Percentiles rank a stretch among this genome's conserved stretches.
Conservation (phyloP, 768 basidiomycete species). For the Tulasnella sp. region DNA sequence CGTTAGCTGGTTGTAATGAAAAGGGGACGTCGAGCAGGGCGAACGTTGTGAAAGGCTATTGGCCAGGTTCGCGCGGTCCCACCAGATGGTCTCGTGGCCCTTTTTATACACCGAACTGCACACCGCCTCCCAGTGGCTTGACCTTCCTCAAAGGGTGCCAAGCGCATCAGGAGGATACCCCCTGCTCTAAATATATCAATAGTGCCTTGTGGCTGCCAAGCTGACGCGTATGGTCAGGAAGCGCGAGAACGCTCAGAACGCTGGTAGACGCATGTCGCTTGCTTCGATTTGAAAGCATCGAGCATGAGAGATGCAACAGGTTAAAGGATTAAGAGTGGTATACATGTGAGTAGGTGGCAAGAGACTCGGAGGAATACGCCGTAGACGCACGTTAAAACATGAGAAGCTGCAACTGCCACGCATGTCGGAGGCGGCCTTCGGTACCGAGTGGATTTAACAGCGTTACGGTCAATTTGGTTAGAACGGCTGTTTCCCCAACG, state of each 20-base stretch:
- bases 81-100: background rate
- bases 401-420: too few species aligned
- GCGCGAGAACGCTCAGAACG: background rate
- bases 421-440: too few species aligned
- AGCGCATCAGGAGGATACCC: background rate
- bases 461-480: too few species aligned
- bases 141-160: background rate
- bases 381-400: background rate
- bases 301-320: background rate
- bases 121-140: background rate
- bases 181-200: background rate
- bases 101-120: background rate
- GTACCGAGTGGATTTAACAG: too few species aligned
- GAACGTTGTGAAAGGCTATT: background rate
- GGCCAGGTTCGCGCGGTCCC: background rate
- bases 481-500: too few species aligned
- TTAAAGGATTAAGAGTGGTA: background rate
- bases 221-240: background rate
- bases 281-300: background rate
- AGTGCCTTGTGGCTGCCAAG: background rate
- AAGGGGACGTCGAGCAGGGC: background rate
- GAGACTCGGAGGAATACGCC: background rate
- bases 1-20: background rate
- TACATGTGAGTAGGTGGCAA: background rate
- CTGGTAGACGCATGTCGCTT: background rate